These are phyloP conservation scores for Cucurbita maxima DNA, from an alignment of 306 rosid species.

Conservation along the genomic window DNA sequence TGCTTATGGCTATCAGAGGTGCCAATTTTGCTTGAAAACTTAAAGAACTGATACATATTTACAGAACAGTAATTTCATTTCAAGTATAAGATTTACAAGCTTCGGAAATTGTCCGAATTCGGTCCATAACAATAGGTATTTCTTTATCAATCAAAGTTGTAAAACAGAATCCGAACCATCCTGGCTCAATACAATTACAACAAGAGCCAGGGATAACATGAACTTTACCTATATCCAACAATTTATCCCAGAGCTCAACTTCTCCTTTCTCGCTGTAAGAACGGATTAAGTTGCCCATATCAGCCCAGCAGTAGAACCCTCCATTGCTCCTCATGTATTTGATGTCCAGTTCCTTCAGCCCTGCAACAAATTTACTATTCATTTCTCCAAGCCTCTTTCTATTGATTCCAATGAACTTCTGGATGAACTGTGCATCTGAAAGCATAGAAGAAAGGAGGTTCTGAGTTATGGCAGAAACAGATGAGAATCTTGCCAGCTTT, in stretches of 20 bases:
- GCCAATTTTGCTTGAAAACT: neutral
- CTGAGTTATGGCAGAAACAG: constrained; percentile 63
- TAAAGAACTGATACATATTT: neutral
- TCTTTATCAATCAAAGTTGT: constrained; percentile 48
- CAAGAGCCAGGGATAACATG: constrained; percentile 74
- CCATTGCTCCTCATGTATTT: constrained; percentile 51
- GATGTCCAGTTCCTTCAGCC: constrained; percentile 62
- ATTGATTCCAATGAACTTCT: constrained; percentile 30
- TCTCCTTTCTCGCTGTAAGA: constrained; percentile 82
- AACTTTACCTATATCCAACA: constrained; percentile 59
- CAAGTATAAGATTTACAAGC: constrained; percentile 36
- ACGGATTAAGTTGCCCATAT: constrained; percentile 53
- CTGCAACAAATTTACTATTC: constrained; percentile 38
- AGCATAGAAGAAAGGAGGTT: constrained; percentile 61
- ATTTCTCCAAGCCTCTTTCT: constrained; percentile 37
- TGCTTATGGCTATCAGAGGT: neutral
- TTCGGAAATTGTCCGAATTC: constrained; percentile 46
- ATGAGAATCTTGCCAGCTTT: constrained; percentile 57
- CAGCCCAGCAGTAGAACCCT: constrained; percentile 89
- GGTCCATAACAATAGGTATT: constrained; percentile 54
- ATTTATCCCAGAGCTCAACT: constrained; percentile 83
- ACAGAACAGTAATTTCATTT: constrained; percentile 3
- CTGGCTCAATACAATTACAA: constrained; percentile 81
- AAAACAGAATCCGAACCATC: constrained; percentile 85
- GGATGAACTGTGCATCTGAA: constrained; percentile 48